A percentile compares a stretch with the other conserved stretches of the same genome.
These are phyloP conservation scores for Populus nigra DNA, from an alignment of 345 rosid species.

Conservation along the genomic window DNA sequence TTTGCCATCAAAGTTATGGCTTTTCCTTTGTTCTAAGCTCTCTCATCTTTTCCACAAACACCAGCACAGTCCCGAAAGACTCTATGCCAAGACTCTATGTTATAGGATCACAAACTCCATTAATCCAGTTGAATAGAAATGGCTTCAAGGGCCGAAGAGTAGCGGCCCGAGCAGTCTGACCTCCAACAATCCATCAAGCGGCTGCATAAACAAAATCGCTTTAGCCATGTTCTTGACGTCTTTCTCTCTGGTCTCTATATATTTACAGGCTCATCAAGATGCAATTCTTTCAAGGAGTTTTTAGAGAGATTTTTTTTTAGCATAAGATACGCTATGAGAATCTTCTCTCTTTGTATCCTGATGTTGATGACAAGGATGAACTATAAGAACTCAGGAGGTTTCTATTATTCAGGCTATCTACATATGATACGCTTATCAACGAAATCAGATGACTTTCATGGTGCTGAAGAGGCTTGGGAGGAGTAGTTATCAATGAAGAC, in stretches of 20 bases:
- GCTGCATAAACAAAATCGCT: background rate
- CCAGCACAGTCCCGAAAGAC: background rate
- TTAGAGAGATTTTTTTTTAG: background rate
- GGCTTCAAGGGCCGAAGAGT: background rate
- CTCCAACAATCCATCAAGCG: background rate
- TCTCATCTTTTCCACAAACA: background rate
- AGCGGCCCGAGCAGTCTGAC: background rate
- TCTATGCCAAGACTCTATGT: background rate
- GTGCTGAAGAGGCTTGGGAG: background rate
- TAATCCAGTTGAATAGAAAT: background rate
- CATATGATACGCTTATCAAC: background rate
- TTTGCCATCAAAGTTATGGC: background rate
- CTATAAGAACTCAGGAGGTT: background rate
- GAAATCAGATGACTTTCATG: background rate
- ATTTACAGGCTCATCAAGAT: background rate
- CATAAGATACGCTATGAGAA: background rate
- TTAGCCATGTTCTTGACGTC: background rate
- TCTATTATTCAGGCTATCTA: background rate
- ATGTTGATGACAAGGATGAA: background rate
- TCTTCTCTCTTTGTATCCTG: background rate
- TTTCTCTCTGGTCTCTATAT: background rate
- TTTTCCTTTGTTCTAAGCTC: background rate
- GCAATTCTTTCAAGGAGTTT: background rate
- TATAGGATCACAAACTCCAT: background rate
- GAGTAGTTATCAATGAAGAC: background rate